Evolutionary conservation across 1,139 yeast species (phyloP).

Genomic region (Hansenula lynferdii): DNA sequence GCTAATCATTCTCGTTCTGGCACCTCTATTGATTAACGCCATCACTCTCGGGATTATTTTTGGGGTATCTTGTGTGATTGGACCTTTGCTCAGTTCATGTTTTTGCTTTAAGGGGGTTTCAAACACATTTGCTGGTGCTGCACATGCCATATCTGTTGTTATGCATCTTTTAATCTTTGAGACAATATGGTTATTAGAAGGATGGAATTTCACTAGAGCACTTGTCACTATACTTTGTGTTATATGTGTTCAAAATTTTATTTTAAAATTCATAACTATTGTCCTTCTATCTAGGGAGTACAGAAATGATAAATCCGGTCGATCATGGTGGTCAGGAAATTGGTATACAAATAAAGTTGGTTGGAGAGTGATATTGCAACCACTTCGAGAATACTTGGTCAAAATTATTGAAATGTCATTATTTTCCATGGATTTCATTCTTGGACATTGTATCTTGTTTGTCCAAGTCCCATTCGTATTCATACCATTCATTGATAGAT

Average conservation of each 20-base stretch:
- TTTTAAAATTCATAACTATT: conserved; percentile 43
- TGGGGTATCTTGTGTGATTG: conserved; percentile 41
- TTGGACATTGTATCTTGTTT: conserved; percentile 61
- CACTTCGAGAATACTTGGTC: conserved; percentile 61
- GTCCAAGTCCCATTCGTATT: conserved; percentile 58
- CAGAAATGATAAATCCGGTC: conserved; percentile 48
- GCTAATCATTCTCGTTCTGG: conserved; percentile 41
- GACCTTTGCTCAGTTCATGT: conserved; percentile 38
- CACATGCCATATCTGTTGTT: conserved; percentile 48
- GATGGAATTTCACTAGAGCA: conserved; percentile 55
- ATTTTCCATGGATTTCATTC: conserved; percentile 67
- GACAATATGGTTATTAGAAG: conserved; percentile 56
- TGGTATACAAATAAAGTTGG: conserved; percentile 66
- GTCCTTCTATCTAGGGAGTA: conserved; percentile 56
- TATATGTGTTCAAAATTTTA: conserved; percentile 47
- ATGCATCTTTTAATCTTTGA: conserved; percentile 54
- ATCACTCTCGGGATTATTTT: conserved; percentile 38
- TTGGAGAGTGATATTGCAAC: conserved; percentile 55
- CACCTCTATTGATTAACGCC: conserved; percentile 52
- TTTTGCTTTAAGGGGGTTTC: conserved; percentile 32
- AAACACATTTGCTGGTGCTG: conserved; percentile 39
- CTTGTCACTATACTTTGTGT: conserved; percentile 55
- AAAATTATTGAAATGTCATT: conserved; percentile 64
- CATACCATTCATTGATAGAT: conserved; percentile 65
- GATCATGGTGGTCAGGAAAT: conserved; percentile 86